Evolutionary conservation across 2,329 filamentous ascomycete species (phyloP).

Genomic region (Talaromyces sp.): DNA sequence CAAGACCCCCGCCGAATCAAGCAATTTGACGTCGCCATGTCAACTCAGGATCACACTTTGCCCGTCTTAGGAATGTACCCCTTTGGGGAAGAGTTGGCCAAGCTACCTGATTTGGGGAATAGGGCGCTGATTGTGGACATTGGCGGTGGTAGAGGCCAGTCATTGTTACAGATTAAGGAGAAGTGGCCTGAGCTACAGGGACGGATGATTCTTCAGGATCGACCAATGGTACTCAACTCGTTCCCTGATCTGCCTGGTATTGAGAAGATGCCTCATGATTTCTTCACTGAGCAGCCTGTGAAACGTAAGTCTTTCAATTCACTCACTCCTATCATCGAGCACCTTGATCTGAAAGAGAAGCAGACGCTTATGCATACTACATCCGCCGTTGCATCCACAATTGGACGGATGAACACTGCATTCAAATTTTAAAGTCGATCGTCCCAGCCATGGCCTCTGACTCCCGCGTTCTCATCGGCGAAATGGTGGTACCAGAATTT

Average conservation of each 20-base stretch:
- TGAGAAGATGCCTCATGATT: conserved; percentile 27
- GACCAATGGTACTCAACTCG: conserved; percentile 30
- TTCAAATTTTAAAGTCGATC: conserved; percentile 26
- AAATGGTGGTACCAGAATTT: conserved; percentile 39
- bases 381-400: conserved; percentile 28
- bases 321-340: not conserved
- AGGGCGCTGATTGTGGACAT: conserved; percentile 40
- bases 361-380: conserved; percentile 24
- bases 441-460: conserved; percentile 32
- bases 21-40: conserved; percentile 26
- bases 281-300: conserved; percentile 18
- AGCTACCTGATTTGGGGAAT: conserved; percentile 17
- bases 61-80: conserved; percentile 24
- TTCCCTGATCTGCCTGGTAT: conserved; percentile 29
- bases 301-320: conserved; percentile 19
- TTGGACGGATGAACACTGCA: conserved; percentile 24
- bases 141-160: conserved; percentile 42
- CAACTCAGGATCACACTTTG: conserved; percentile 20
- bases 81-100: conserved; percentile 21
- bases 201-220: conserved; percentile 42
- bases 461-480: conserved; percentile 43
- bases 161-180: conserved; percentile 32
- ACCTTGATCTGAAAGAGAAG: not conserved
- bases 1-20: conserved; percentile 27
- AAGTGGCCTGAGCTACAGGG: conserved; percentile 33